Evolutionary conservation across 331 rosid genomes (phyloP).

Genomic region (Prunus yedoensis): DNA sequence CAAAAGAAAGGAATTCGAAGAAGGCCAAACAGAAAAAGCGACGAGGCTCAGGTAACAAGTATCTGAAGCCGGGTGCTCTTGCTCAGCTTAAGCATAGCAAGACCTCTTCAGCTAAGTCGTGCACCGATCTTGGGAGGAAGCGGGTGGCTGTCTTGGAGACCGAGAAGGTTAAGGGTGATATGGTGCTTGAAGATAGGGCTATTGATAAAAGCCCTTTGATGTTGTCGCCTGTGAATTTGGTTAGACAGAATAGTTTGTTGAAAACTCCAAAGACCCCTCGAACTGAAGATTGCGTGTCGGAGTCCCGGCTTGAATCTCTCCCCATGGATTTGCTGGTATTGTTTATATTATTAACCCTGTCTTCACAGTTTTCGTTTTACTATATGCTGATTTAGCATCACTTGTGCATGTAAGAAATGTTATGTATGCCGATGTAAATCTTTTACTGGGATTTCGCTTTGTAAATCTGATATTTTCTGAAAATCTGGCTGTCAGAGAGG

Average conservation of each 20-base stretch:
- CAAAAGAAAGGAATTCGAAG: conserved; percentile 54
- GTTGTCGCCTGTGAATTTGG: conserved; percentile 75
- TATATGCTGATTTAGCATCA: neutral
- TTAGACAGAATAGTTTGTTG: conserved; percentile 40
- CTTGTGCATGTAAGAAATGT: conserved; percentile 2
- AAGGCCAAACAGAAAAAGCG: conserved; percentile 45
- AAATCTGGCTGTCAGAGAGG: neutral
- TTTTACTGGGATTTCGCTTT: neutral
- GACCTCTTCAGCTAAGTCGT: conserved; percentile 42
- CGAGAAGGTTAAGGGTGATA: conserved; percentile 32
- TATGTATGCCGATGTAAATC: neutral
- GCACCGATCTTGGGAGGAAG: conserved; percentile 65
- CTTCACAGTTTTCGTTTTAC: neutral
- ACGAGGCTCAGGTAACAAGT: conserved; percentile 50
- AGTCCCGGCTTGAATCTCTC: conserved; percentile 79
- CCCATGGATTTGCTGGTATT: conserved; percentile 84
- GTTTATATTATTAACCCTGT: neutral
- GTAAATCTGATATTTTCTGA: neutral
- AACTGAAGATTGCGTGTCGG: conserved; percentile 50
- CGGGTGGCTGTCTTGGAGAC: conserved; percentile 52
- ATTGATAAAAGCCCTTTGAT: conserved; percentile 63
- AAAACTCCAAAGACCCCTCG: conserved; percentile 73
- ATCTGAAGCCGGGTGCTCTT: conserved; percentile 80
- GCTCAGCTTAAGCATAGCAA: conserved; percentile 74
- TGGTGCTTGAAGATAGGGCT: conserved; percentile 30